Evolutionary conservation across 202 grass and related monocot species (phyloP).

Genomic region (Elaeis oleifera): DNA sequence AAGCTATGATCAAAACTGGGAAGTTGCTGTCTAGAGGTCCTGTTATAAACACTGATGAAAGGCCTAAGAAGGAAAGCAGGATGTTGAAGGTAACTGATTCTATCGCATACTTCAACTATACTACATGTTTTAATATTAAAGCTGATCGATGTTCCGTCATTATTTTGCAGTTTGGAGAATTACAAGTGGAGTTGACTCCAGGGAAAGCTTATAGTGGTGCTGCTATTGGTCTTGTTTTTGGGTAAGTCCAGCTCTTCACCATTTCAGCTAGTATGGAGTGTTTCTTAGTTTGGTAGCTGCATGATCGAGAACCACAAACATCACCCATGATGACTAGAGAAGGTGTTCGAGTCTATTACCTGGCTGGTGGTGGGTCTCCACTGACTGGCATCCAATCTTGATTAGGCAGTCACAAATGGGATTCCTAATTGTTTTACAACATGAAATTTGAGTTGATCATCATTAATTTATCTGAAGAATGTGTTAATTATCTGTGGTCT

Average conservation of each 20-base stretch:
- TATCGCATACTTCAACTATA: conserved; percentile 1
- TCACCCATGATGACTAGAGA: no score
- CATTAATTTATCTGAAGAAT: no score
- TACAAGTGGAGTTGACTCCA: conserved; percentile 59
- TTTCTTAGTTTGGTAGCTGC: no score
- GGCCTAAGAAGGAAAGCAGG: conserved; percentile 49
- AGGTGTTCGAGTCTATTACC: no score
- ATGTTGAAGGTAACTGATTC: conserved; percentile 52
- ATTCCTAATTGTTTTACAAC: no score
- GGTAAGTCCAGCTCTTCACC: conserved; percentile 32
- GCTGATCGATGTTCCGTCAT: background rate
- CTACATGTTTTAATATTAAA: no score
- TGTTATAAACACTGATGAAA: conserved; percentile 38
- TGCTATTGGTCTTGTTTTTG: conserved; percentile 53
- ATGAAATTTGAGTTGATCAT: no score
- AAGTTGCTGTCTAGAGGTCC: conserved; percentile 49
- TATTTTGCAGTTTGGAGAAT: conserved; percentile 61
- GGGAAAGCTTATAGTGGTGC: conserved; percentile 60
- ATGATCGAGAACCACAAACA: no score
- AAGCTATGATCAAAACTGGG: conserved; percentile 72
- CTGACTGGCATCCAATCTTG: no score
- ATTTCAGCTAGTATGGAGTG: background rate
- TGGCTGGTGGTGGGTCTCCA: no score
- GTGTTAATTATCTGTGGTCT: no score
- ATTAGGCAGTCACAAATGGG: no score